Base-by-base conservation (phyloP, 2,329 filamentous ascomycete species). In the Aspergillus arachidicola region DNA sequence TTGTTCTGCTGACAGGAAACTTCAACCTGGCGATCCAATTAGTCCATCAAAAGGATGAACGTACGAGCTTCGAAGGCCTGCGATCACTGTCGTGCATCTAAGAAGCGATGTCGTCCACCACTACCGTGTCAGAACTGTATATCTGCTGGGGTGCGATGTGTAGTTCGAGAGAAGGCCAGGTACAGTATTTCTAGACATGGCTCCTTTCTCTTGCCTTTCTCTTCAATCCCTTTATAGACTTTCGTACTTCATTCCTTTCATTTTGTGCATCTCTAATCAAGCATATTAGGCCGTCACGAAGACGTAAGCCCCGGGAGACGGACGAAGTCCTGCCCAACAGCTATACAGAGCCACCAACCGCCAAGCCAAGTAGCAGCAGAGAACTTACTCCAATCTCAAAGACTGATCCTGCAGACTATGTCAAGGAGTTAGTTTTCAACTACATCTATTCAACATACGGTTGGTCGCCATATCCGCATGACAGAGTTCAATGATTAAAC, bases 381-480 rank as follows among this genome's bases (percentile, higher is more conserved):
- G 51, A 55, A 21, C 32, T 28, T 11, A 38, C 32, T 3, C 51
- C 32, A 28, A 23, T 55, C 11, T 14, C 51, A 19, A 55, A 55
- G n/a, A 55, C 32, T 38, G 51, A 55, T 19, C 30, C 34, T 55
- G 51, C 51, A 28, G 51, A 55, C n/a, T 55, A 55, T 38, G 21
- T 38, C 30, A 55, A 55, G 21, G 51, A 28, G 14, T 11, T 55
- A 19, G 51, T 55, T 9, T 38, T 38, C 2, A 38, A 32, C n/a
- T 55, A 55, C 21, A 55, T 55, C n/a, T 55, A 38, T 32, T 55
- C 51, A 38, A 55, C 51, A 55, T 55, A 55, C 14, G 51, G 51
- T 55, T 19, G 14, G 51, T 55, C 12, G 11, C 21, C 21, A 54
- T 36, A 5, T 23, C 4, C 21, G 1, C n/a, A 12, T 11, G 23